Base-by-base conservation (phyloP, 345 rosid species). In the Tarenaya hassleriana region DNA sequence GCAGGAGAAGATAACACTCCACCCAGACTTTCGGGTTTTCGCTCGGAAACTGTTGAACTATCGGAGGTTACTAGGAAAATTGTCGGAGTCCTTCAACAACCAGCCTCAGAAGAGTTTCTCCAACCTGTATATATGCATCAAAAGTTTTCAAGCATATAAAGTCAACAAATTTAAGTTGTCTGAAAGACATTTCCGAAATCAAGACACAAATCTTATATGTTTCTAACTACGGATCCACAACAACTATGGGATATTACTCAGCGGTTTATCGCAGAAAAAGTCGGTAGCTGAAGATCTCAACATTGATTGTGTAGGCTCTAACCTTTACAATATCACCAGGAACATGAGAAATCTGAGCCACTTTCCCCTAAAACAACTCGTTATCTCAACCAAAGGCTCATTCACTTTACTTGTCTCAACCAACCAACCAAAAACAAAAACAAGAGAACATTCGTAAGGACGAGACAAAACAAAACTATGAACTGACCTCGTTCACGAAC, bases 281-380 rank as follows among this genome's bases (percentile, higher is more conserved):
- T 24, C 29, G 29, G 29, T 24, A 24, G 29, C 29, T 24, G 29
- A 2, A 2, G 29, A 24, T 24, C 29, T 24, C 2, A n/a, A 2
- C 29, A 5, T 24, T 5, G 5, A 24, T 24, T 1, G 15, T 14
- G 47, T 43, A 24, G 3, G 16, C 51, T 46, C 64, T 52, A 50
- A 86, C 98, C 95, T 91, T 91, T 15, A 91, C 87, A 47, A 91
- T 91, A 55, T 77, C 66, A 20, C 96, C 95, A 44, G 98, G 92
- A 76, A 52, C 54, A 63, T 82, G 72, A 27, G 69, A 73, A 50
- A 87, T 55, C 38, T 68, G 62, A 48, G 73, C 69, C 40, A 82
- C 82, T 75, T 77, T 91, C 37, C 98, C 98, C 54, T 77, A 64
- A 84, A 91, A n/a, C 96, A 85, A 47, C 98, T 91, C 0, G 98